Evolutionary conservation across 1,139 yeast species (phyloP).

Genomic region (Pneumocystis carinii): DNA sequence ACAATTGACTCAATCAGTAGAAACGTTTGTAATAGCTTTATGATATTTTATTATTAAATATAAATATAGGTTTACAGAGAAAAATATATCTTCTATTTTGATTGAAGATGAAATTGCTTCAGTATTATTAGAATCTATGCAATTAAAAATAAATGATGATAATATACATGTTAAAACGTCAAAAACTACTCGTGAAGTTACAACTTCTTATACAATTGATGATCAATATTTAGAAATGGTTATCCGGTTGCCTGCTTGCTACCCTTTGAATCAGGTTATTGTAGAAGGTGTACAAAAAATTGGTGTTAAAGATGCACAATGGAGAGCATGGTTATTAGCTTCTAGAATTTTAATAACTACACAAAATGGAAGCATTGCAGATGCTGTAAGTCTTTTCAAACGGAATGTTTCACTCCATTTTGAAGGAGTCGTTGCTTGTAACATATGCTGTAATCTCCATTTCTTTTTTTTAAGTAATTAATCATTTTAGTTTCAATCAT

Average conservation of each 20-base stretch:
- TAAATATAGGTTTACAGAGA: conserved; percentile 33
- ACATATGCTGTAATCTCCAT: conserved; percentile 63
- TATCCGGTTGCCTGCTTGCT: conserved; percentile 52
- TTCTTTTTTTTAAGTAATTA: neutral
- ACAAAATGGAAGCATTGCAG: conserved; percentile 66
- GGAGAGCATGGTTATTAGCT: conserved; percentile 92
- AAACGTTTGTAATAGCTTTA: conserved; percentile 22
- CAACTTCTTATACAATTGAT: conserved; percentile 63
- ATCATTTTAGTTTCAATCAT: conserved; percentile 25
- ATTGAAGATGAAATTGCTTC: conserved; percentile 42
- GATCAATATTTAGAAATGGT: conserved; percentile 77
- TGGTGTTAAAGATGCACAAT: conserved; percentile 82
- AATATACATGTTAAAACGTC: conserved; percentile 51
- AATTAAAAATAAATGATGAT: conserved; percentile 27
- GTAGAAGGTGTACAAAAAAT: conserved; percentile 68
- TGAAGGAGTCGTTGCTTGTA: conserved; percentile 84
- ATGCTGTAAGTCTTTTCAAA: conserved; percentile 68
- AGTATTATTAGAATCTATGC: conserved; percentile 28
- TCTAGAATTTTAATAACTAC: conserved; percentile 62
- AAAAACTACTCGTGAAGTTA: conserved; percentile 50
- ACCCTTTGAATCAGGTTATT: conserved; percentile 56
- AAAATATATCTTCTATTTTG: conserved; percentile 48
- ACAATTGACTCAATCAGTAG: conserved; percentile 42
- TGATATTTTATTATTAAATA: neutral
- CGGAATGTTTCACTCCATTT: conserved; percentile 70